Evolutionary conservation across 164 flowering plant genomes (phyloP), one percentile per base, ranked within the genome.

Genomic region (Platanus orientalis): DNA sequence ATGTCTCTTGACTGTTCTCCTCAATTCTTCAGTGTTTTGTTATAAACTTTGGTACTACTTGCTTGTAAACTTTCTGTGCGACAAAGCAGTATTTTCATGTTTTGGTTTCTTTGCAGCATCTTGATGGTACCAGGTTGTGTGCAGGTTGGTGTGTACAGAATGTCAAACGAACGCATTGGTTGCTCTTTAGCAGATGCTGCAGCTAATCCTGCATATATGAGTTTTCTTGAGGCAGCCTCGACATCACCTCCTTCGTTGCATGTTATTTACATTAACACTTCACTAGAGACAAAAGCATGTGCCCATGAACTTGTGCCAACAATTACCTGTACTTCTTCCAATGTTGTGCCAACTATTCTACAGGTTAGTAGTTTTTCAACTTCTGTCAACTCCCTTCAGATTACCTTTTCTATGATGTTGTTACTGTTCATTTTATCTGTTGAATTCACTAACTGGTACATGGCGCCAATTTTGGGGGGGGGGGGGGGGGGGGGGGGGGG

Each of bases 181-280:
- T 94, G 98, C 80, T 89, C 98, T n/a, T 77, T 94, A 81, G 98
- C 98, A 53, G 97, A 91, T 76, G 97, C 98, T 63, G 98, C 98
- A 9, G 65, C 90, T 39, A 70, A 73, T 65, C 90, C 96, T 64
- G 71, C 88, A 32, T 94, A 94, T 72, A 80, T 78, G 82, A 77
- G 78, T 61, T 94, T 82, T 78, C 95, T 94, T 32, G 76, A 81
- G 66, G 75, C 55, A 54, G 90, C 95, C 73, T 84, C 90, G 30
- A 61, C 42, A 17, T 80, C 83, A 39, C 75, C 87, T 45, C 93
- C 95, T 60, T 82, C 96, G 54, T 69, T 94, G 76, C 98, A 94
- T 74, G 98, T 93, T 58, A 58, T 90, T 69, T 93, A 93, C 72
- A 93, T 93, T 36, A 93, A 93, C 57, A 93, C 98, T 53, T 86